These are phyloP conservation scores for Dioscorea dumetorum DNA, from an alignment of 106 monocot species.

Conservation along the genomic window DNA sequence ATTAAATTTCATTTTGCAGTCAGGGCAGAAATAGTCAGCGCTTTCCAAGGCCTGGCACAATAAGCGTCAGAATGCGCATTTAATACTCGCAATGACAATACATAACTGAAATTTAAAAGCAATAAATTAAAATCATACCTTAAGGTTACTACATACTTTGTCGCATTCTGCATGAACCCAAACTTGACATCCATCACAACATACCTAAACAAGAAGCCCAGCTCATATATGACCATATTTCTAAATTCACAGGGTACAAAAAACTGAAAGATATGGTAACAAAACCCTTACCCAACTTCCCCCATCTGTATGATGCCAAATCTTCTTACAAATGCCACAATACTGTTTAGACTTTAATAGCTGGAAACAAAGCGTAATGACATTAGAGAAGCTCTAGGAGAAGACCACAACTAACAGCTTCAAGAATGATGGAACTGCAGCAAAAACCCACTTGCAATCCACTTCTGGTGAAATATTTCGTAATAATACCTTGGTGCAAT, in stretches of 20 bases:
- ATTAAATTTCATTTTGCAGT: conserved; percentile 64
- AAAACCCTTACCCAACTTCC: conserved; percentile 69
- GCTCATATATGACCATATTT: no score
- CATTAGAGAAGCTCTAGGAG: not conserved
- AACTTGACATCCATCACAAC: conserved; percentile 84
- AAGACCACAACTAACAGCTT: not conserved
- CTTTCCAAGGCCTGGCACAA: conserved; percentile 55
- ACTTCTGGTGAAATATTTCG: not conserved
- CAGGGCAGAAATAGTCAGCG: conserved; percentile 73
- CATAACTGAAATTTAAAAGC: not conserved
- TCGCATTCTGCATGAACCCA: conserved; percentile 95
- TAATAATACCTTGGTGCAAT: conserved; percentile 62
- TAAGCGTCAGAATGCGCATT: not conserved
- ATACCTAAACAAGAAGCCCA: conserved; percentile 32
- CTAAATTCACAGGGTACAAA: no score
- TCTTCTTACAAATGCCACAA: conserved; percentile 95
- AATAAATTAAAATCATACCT: conserved; percentile 32
- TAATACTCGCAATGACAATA: not conserved
- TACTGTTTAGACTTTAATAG: conserved; percentile 73
- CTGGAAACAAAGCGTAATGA: conserved; percentile 30
- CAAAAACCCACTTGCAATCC: not conserved
- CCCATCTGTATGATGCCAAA: conserved; percentile 80
- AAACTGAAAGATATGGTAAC: no score
- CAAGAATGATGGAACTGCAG: not conserved
- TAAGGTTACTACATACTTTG: conserved; percentile 33